Percentiles rank a stretch among this genome's conserved stretches.
phyloP scores from a whole-genome alignment of 345 rosid species.

The Alliaria petiolata region DNA sequence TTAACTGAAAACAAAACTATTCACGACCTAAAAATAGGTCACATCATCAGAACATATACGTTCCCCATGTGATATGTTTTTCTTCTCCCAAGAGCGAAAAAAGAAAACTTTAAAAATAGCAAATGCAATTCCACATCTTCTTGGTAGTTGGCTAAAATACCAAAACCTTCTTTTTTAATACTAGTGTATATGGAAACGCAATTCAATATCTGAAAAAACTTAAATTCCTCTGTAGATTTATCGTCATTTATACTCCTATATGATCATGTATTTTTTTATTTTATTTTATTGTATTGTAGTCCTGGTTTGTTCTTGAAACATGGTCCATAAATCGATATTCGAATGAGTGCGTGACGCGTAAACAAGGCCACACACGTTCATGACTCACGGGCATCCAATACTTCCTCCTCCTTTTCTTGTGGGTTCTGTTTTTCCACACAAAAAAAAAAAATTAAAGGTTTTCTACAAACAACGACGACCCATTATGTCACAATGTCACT shows the following conservation, averaged over 20 bases:
- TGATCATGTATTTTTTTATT: too few relatives aligned
- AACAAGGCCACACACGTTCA: not conserved
- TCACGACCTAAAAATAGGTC: not conserved
- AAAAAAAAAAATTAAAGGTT: too few relatives aligned
- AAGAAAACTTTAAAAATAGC: too few relatives aligned
- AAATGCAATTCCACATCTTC: not conserved
- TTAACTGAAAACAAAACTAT: not conserved
- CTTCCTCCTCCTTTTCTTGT: not conserved
- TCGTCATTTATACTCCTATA: too few relatives aligned
- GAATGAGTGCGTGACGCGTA: constrained; percentile 11
- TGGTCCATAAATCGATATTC: too few relatives aligned
- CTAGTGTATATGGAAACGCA: too few relatives aligned
- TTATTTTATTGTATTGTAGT: too few relatives aligned
- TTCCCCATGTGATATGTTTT: constrained; percentile 17
- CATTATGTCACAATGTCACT: too few relatives aligned
- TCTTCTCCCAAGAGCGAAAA: not conserved
- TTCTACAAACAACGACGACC: too few relatives aligned
- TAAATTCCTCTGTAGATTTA: too few relatives aligned
- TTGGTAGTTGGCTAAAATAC: not conserved
- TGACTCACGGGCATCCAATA: constrained; percentile 18
- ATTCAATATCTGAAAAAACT: not conserved
- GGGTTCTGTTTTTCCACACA: not conserved
- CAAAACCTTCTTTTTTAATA: not conserved
- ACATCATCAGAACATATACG: constrained; percentile 3
- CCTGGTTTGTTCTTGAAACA: too few relatives aligned